Conservation (phyloP, 1,139 yeast species). For the Geotrichum bryndzae region DNA sequence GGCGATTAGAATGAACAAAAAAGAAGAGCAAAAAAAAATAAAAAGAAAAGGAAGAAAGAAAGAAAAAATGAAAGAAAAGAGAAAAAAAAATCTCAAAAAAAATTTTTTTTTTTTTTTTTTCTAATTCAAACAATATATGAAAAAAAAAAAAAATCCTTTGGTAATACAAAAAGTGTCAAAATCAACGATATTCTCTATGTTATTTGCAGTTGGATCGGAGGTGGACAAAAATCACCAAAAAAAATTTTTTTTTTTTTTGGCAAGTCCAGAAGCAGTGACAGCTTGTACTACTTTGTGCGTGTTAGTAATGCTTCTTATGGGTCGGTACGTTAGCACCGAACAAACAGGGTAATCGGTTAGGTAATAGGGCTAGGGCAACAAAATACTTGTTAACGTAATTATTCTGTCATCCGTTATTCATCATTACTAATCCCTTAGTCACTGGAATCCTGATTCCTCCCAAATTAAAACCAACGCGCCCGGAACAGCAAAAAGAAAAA, state of each 20-base stretch:
- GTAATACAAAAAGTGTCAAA: too few relatives aligned
- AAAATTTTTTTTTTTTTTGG: too few relatives aligned
- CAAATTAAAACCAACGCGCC: neutral
- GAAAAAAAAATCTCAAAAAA: neutral
- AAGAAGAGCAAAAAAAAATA: neutral
- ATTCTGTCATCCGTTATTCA: neutral
- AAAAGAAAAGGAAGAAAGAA: neutral
- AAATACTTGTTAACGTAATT: neutral
- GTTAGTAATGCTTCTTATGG: too few relatives aligned
- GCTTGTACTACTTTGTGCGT: neutral
- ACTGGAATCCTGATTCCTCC: neutral
- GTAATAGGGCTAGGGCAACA: neutral
- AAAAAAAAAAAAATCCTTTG: neutral
- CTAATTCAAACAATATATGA: neutral
- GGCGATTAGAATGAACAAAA: neutral
- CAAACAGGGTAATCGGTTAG: neutral
- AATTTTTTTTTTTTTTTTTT: neutral
- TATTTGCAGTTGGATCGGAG: neutral
- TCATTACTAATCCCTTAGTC: neutral
- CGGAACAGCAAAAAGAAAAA: neutral
- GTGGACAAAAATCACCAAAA: neutral
- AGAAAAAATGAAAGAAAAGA: neutral
- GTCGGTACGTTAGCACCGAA: neutral
- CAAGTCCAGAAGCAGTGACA: neutral
- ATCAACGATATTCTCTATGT: neutral